These are phyloP conservation scores for Candida ovalis DNA, from an alignment of 805 yeast genomes.

Conservation along the genomic window DNA sequence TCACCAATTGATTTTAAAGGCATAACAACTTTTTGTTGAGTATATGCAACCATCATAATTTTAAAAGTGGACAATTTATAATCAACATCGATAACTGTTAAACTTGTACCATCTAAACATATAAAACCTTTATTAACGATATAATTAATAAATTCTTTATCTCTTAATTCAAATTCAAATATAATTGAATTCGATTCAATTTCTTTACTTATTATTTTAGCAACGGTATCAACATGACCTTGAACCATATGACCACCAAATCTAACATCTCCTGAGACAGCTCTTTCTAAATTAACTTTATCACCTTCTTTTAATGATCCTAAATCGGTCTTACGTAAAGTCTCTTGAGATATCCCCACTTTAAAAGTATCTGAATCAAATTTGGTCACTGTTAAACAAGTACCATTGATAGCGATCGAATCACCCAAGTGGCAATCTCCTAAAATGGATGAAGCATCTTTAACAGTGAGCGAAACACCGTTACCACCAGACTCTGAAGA, in stretches of 20 bases:
- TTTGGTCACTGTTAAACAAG: conserved; percentile 88
- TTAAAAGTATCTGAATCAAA: conserved; percentile 61
- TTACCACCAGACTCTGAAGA: conserved; percentile 55
- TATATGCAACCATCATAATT: conserved; percentile 88
- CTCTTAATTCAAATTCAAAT: conserved; percentile 70
- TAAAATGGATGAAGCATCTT: conserved; percentile 58
- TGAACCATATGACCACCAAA: conserved; percentile 98
- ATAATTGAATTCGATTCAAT: conserved; percentile 75
- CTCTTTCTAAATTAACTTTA: conserved; percentile 86
- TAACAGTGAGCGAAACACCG: conserved; percentile 69
- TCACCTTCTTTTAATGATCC: conserved; percentile 55
- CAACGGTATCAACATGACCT: conserved; percentile 94
- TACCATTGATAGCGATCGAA: conserved; percentile 86
- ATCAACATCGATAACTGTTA: conserved; percentile 82
- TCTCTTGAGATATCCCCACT: conserved; percentile 92
- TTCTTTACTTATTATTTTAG: conserved; percentile 48
- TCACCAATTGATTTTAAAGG: conserved; percentile 62
- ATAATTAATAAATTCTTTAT: conserved; percentile 56
- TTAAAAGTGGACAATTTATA: conserved; percentile 55
- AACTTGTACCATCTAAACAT: conserved; percentile 87
- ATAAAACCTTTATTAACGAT: conserved; percentile 96
- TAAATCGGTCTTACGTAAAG: conserved; percentile 75
- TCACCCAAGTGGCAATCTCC: conserved; percentile 90
- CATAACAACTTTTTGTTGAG: conserved; percentile 77
- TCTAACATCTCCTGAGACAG: conserved; percentile 73